Conservation (phyloP, 192 early-diverging fungal species). For the Dissophora ornata region DNA sequence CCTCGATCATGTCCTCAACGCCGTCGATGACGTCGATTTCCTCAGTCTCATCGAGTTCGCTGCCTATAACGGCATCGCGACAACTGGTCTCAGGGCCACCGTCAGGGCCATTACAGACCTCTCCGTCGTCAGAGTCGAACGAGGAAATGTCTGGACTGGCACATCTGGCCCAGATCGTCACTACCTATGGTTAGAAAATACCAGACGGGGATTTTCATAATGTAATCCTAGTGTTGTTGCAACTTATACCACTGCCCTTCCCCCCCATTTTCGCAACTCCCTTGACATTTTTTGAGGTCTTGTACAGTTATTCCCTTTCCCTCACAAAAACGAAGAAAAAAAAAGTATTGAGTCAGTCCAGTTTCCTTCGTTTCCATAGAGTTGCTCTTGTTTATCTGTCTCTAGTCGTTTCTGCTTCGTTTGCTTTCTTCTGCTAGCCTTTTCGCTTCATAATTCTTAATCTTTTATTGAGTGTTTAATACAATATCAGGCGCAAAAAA, state of each 20-base stretch:
- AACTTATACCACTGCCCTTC: background rate
- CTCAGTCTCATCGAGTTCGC: constrained; percentile 11
- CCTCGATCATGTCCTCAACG: constrained; percentile 21
- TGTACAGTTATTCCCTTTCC: constrained; percentile 15
- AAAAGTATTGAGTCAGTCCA: background rate
- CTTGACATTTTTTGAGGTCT: too few relatives aligned
- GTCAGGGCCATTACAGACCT: too few relatives aligned
- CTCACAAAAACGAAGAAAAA: too few relatives aligned
- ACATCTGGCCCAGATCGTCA: constrained; percentile 49
- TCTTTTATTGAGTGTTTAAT: too few relatives aligned
- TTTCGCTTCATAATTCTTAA: too few relatives aligned
- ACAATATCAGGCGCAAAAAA: too few relatives aligned
- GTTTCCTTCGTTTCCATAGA: background rate
- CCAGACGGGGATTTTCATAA: too few relatives aligned
- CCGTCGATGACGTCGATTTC: constrained; percentile 46
- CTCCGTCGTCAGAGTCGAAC: background rate
- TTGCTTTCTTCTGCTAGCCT: too few relatives aligned
- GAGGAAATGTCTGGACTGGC: constrained; percentile 45
- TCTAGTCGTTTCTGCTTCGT: too few relatives aligned
- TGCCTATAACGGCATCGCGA: too few relatives aligned
- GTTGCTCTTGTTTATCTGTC: too few relatives aligned
- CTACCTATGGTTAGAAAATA: constrained; percentile 32
- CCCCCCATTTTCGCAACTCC: background rate
- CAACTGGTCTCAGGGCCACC: too few relatives aligned
- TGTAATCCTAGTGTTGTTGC: constrained; percentile 2